Conservation (phyloP, 805 yeast species). For the Metschnikowia lunata region DNA sequence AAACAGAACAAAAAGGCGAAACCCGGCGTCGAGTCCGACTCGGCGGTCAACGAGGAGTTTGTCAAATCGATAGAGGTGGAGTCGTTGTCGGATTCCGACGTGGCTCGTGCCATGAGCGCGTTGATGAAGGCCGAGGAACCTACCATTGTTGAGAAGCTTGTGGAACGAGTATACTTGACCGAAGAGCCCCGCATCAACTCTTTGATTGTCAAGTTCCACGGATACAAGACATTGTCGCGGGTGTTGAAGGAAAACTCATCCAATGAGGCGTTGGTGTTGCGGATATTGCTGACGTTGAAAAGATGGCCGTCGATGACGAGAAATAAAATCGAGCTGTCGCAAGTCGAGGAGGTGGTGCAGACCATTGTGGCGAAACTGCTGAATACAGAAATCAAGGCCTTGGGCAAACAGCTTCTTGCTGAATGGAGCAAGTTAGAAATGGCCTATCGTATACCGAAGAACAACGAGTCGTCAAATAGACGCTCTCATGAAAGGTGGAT, state of each 20-base stretch:
- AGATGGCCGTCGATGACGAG: conserved; percentile 57
- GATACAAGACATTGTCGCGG: conserved; percentile 72
- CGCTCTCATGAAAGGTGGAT: conserved; percentile 3
- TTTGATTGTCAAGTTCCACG: conserved; percentile 73
- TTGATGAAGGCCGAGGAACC: conserved; percentile 72
- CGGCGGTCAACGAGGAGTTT: conserved; percentile 60
- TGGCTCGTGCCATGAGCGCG: conserved; percentile 75
- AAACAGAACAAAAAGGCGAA: conserved; percentile 51
- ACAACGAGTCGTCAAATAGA: conserved; percentile 15
- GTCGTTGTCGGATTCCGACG: conserved; percentile 54
- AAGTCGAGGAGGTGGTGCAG: conserved; percentile 61
- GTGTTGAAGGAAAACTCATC: conserved; percentile 40
- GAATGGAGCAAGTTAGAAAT: conserved; percentile 73
- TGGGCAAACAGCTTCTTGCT: conserved; percentile 45
- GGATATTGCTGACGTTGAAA: conserved; percentile 55
- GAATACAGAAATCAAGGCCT: conserved; percentile 25
- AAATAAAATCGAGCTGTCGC: conserved; percentile 70
- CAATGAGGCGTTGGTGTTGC: conserved; percentile 38
- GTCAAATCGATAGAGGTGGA: conserved; percentile 53
- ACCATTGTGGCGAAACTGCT: conserved; percentile 29
- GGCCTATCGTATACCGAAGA: conserved; percentile 83
- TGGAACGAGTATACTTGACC: conserved; percentile 61
- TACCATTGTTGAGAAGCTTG: conserved; percentile 57
- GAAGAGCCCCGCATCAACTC: conserved; percentile 48
- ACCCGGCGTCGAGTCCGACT: conserved; percentile 47